Evolutionary conservation across 495 filamentous ascomycete species (phyloP), one percentile per base, ranked within the genome.

Genomic region (Penicillium egyptiacum): DNA sequence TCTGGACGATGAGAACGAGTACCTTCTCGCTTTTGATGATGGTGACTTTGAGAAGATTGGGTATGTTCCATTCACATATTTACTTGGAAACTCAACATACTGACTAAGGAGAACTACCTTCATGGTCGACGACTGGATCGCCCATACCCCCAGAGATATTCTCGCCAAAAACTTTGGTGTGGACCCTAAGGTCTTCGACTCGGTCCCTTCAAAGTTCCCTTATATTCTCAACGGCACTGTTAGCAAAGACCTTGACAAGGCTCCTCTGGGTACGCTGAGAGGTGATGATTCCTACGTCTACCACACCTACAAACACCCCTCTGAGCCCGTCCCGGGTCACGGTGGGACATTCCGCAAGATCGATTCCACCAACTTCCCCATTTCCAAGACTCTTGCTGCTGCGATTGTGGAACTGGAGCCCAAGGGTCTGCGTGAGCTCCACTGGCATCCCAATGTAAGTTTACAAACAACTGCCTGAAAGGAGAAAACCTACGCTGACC

Each of bases 81-180:
- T 5, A 35, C 19, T n/a, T n/a, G n/a, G n/a, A 19, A 3, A 1
- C 23, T 30, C 9, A 11, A 33, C 25, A 28, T 51, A 33, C 42
- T 60, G 17, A 58, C 20, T 1, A n/a, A 41, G 19, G 39, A 83
- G 80, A 22, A 83, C 81, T 2, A 86, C 84, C 16, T 86, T 86
- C 68, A 84, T 82, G 63, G 70, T 86, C 22, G 82, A 83, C 48
- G 83, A 86, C 68, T 88, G 83, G 85, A 75, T 87, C 50, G 72
- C 77, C 0, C 83, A 87, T 56, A 86, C 83, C 0, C 86, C 86
- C 0, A 77, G 75, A 31, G 75, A 78, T 9, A 70, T 89, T 50
- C 70, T 88, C 9, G 83, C 85, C 6, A 85, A 85, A 74, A 87
- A 87, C 71, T 87, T 88, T 54, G 82, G 82, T 17, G 72, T 87